These are phyloP conservation scores for Corrigiola litoralis DNA, from an alignment of 179 eudicot genomes.

Conservation along the genomic window DNA sequence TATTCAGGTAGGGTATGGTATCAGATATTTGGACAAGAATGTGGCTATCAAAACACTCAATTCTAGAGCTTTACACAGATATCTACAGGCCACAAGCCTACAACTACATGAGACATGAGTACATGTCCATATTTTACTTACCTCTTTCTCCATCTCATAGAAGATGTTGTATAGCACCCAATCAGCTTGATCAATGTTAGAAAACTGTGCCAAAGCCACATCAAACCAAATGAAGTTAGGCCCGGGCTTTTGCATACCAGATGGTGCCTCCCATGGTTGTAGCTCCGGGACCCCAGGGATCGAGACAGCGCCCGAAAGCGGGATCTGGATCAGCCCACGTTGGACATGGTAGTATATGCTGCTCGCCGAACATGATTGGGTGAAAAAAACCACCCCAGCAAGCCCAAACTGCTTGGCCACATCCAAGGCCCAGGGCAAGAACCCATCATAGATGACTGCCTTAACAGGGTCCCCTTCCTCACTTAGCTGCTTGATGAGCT, in stretches of 20 bases:
- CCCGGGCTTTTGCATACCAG: conserved; percentile 21
- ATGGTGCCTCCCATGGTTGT: conserved; percentile 25
- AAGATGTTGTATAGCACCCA: conserved; percentile 35
- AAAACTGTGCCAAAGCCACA: conserved; percentile 24
- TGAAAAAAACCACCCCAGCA: conserved; percentile 32
- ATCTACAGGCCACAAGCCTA: no score
- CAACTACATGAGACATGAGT: background rate
- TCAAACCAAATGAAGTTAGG: conserved; percentile 21
- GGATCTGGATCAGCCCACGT: conserved; percentile 27
- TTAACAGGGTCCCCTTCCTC: conserved; percentile 21
- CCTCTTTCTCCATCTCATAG: conserved; percentile 37
- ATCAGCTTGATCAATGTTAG: conserved; percentile 33
- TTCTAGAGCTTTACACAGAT: no score
- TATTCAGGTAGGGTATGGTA: no score
- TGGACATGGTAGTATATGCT: conserved; percentile 34
- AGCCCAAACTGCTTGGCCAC: conserved; percentile 35
- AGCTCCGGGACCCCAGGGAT: conserved; percentile 38
- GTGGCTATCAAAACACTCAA: no score
- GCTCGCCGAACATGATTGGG: conserved; percentile 38
- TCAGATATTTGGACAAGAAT: no score
- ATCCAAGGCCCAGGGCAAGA: conserved; percentile 40
- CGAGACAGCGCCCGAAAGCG: conserved; percentile 16
- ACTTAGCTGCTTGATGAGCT: conserved; percentile 17
- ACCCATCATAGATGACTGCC: conserved; percentile 35
- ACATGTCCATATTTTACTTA: background rate